Base-by-base conservation (phyloP, 208 protist species). In the Sergeia podlipaevii region DNA sequence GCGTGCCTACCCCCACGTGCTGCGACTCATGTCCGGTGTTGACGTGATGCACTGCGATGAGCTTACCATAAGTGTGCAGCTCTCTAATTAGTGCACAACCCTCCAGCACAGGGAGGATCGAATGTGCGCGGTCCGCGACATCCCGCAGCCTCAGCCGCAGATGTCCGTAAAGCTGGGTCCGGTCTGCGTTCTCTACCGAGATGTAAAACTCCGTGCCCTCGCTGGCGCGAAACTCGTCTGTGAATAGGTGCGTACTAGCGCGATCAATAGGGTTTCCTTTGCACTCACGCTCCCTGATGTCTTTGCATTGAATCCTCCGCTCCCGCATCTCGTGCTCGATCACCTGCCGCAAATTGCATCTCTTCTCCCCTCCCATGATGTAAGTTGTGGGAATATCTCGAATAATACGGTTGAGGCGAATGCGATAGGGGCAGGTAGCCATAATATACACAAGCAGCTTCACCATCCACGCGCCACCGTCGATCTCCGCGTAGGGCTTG, bases 341-440 rank as follows among this genome's bases (percentile, higher is more conserved):
- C 1, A 98, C 74, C 65, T 99, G 97, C n/a, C 98, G 85, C 34
- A 99, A 72, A 70, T 99, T 99, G 47, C 95, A 97, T 20, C 91
- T 82, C 67, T 98, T 92, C 37, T 99, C 98, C 36, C 98, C 98
- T 30, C 81, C 89, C 17, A 97, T 89, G 28, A 99, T 98, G 60
- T 99, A 96, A 6, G 96, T 97, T 48, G 98, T 97, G 18, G 98
- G 98, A 46, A 99, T 99, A 74, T 99, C 98, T 24, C 97, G 80
- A 47, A 99, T 96, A 37, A 99, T 97, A 28, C 98, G 83, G 80
- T 99, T 99, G 1, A 99, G 80, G 18, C 98, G 82, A 21, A 98
- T 99, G 80, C 98, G 99, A n/a, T 98, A 90, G 1, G 97, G 98
- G 23, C 98, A 97, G 18, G 98, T 52, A 6, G 78, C 60, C 56